Percentiles rank a stretch among this genome's conserved stretches.
Evolutionary conservation across 495 filamentous ascomycete genomes (phyloP).

Genomic region (Chaetomium cochliodes): DNA sequence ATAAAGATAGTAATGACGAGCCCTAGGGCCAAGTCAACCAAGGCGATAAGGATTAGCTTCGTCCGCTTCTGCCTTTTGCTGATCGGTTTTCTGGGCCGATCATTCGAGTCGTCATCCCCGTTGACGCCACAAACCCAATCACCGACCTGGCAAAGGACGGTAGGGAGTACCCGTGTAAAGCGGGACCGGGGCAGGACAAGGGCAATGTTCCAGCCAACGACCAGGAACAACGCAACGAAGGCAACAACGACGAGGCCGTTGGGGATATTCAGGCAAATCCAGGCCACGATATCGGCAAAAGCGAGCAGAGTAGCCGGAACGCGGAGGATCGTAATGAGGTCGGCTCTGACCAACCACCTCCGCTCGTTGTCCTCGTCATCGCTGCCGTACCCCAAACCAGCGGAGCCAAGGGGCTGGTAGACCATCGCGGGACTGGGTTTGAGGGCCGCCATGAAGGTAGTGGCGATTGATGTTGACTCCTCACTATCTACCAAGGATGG

Average conservation of each 20-base stretch:
- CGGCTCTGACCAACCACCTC: background rate
- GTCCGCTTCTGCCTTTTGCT: background rate
- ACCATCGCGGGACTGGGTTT: background rate
- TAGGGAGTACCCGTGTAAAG: conserved; percentile 5
- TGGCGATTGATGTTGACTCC: background rate
- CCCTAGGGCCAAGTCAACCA: conserved; percentile 18
- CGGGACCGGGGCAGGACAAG: background rate
- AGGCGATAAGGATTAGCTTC: background rate
- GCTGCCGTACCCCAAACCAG: background rate
- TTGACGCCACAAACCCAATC: conserved; percentile 14
- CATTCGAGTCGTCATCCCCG: background rate
- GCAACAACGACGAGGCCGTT: background rate
- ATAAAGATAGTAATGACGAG: conserved; percentile 10
- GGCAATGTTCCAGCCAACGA: conserved; percentile 17
- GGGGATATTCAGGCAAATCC: background rate
- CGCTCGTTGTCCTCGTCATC: background rate
- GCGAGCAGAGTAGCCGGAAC: background rate
- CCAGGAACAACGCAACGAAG: conserved; percentile 13
- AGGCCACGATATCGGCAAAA: conserved; percentile 19
- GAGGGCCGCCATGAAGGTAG: background rate
- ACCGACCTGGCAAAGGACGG: conserved; percentile 19
- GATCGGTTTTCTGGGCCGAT: background rate
- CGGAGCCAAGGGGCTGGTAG: conserved; percentile 15
- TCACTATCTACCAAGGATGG: background rate
- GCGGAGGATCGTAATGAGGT: conserved; percentile 5